Conservation (phyloP, 345 rosid species). For the Mercurialis annua region DNA sequence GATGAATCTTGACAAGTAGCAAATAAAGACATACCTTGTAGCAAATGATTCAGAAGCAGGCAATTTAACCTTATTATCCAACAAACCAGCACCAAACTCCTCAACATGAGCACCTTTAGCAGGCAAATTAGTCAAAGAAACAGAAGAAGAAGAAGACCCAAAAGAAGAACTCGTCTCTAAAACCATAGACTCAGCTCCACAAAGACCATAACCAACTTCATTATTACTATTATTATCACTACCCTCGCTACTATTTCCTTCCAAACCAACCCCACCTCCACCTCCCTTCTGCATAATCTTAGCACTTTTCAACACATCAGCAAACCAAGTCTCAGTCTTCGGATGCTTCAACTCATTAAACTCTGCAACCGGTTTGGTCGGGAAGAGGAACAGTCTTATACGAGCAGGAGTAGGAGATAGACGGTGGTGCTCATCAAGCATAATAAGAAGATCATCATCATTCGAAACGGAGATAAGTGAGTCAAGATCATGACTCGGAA, state of each 20-base stretch:
- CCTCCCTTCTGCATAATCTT: constrained; percentile 39
- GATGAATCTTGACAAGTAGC: too few species aligned
- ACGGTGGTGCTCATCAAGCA: constrained; percentile 41
- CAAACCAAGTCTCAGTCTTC: constrained; percentile 75
- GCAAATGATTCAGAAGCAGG: constrained; percentile 41
- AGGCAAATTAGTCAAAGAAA: constrained; percentile 56
- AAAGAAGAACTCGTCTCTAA: constrained; percentile 73
- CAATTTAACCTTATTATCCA: constrained; percentile 30
- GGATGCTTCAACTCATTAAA: constrained; percentile 47
- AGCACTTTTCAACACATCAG: constrained; percentile 64
- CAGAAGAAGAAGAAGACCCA: constrained; percentile 73
- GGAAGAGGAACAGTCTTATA: constrained; percentile 40
- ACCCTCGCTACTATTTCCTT: constrained; percentile 19
- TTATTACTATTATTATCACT: too few species aligned
- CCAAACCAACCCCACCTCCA: constrained; percentile 10
- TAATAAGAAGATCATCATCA: constrained; percentile 43
- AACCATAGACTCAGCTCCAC: constrained; percentile 61
- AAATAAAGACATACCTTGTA: constrained; percentile 36
- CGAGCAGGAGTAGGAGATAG: constrained; percentile 27
- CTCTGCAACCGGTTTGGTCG: constrained; percentile 8
- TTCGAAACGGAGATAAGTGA: constrained; percentile 43
- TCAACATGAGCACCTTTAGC: constrained; percentile 44
- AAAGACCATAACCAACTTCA: constrained; percentile 7
- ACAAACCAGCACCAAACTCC: constrained; percentile 28
- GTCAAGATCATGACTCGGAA: constrained; percentile 47